phyloP scores from a whole-genome alignment of 768 basidiomycete species.

The Cystofilobasidium bisporidii region DNA sequence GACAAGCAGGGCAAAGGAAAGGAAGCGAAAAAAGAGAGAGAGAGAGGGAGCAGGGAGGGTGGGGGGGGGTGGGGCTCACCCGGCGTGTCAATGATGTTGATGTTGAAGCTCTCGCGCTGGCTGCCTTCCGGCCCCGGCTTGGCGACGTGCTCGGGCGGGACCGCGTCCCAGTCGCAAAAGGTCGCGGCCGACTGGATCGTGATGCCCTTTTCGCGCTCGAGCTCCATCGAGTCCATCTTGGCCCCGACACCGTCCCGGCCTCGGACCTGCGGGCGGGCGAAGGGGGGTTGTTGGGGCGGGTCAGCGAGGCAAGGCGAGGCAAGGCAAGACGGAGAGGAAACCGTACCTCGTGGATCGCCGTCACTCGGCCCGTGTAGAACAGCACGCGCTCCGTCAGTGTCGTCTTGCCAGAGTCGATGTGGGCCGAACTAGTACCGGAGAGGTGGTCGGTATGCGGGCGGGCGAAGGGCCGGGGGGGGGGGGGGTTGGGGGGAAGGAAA shows the following conservation, averaged over 20 bases:
- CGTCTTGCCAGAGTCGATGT: slow-evolving; percentile 79
- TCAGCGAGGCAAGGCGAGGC: neutral
- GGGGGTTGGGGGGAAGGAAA: neutral
- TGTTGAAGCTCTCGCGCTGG: slow-evolving; percentile 61
- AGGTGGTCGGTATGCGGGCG: neutral
- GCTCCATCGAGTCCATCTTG: slow-evolving; percentile 99
- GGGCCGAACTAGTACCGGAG: slow-evolving; percentile 33
- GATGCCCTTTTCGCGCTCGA: slow-evolving; percentile 97
- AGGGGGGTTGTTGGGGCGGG: neutral
- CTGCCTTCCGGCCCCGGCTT: slow-evolving; percentile 29
- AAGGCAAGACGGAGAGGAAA: neutral
- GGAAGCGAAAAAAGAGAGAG: neutral
- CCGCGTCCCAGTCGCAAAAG: slow-evolving; percentile 89
- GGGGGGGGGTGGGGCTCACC: slow-evolving; percentile 45
- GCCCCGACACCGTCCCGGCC: slow-evolving; percentile 93
- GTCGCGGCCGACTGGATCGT: slow-evolving; percentile 98
- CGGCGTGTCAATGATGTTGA: slow-evolving; percentile 98
- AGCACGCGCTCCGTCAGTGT: slow-evolving; percentile 92
- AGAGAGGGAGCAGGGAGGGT: neutral
- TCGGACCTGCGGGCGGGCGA: slow-evolving; percentile 54
- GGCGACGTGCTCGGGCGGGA: slow-evolving; percentile 45
- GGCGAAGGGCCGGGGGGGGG: neutral
- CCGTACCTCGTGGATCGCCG: slow-evolving; percentile 88
- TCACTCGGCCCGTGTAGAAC: slow-evolving; percentile 90
- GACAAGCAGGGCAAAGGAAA: neutral